phyloP scores from a whole-genome alignment of 1,139 yeast genomes.

The Pichia sp. region DNA sequence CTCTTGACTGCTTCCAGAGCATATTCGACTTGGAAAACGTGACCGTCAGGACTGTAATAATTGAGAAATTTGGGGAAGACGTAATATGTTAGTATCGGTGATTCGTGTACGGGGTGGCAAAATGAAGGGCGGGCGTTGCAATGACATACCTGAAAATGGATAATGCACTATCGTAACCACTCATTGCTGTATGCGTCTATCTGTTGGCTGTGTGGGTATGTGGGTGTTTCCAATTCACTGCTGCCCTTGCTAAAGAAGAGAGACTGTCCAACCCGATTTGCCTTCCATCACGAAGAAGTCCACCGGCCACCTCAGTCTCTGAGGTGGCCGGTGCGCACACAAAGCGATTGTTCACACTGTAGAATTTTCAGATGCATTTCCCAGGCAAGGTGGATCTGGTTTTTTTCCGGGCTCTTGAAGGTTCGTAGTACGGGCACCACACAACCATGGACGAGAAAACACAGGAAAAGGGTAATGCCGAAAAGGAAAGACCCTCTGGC shows the following conservation, averaged over 20 bases:
- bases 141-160: conserved; percentile 90
- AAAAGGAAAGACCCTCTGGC: background rate
- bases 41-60: conserved; percentile 85
- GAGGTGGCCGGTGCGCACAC: background rate
- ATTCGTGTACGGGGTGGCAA: no score
- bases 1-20: conserved; percentile 98
- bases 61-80: background rate
- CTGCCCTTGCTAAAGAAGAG: no score
- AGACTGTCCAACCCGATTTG: background rate
- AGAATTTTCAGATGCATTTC: no score
- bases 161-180: conserved; percentile 99
- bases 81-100: conserved; percentile 12
- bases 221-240: no score
- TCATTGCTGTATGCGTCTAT: conserved; percentile 48
- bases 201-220: background rate
- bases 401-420: no score
- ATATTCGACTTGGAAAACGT: conserved; percentile 97
- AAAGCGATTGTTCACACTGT: background rate
- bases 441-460: no score
- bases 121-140: no score
- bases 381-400: no score
- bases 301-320: no score
- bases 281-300: background rate
- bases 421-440: no score
- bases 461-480: no score